Conservation (phyloP, 2,329 filamentous ascomycete genomes). For the Diaporthe sp. region DNA sequence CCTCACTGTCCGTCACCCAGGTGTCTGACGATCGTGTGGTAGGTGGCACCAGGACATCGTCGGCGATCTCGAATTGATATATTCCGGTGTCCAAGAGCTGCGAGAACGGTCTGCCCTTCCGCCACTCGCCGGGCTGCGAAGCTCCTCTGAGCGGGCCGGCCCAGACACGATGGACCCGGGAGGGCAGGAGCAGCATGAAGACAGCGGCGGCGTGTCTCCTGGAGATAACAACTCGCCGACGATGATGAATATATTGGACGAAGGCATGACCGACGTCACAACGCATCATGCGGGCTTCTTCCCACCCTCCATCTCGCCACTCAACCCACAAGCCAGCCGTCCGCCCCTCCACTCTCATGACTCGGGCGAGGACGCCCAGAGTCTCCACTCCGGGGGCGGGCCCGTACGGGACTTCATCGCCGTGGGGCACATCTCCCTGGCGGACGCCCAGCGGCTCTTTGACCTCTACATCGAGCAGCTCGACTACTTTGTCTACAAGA, state of each 20-base stretch:
- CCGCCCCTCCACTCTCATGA: conserved; percentile 20
- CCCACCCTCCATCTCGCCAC: conserved; percentile 43
- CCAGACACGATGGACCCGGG: conserved; percentile 25
- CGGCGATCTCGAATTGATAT: conserved; percentile 45
- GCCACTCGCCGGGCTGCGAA: conserved; percentile 41
- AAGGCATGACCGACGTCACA: conserved; percentile 53
- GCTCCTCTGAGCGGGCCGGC: conserved; percentile 35
- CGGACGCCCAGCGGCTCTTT: conserved; percentile 66
- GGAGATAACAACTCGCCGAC: conserved; percentile 44
- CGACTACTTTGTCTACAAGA: conserved; percentile 64
- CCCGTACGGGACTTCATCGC: conserved; percentile 51
- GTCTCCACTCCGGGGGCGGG: conserved; percentile 22
- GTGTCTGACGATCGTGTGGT: conserved; percentile 4
- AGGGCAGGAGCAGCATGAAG: conserved; percentile 30
- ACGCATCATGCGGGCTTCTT: conserved; percentile 46
- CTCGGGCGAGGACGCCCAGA: conserved; percentile 24
- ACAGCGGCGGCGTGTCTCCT: conserved; percentile 41
- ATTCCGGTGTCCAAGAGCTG: conserved; percentile 43
- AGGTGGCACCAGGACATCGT: conserved; percentile 16
- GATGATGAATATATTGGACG: conserved; percentile 47
- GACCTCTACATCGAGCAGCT: conserved; percentile 63
- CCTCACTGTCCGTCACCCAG: background rate
- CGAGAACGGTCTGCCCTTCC: conserved; percentile 42
- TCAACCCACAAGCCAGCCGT: conserved; percentile 47
- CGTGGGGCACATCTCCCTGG: conserved; percentile 57